Percentiles rank a stretch among this genome's conserved stretches.
Evolutionary conservation across 2,329 filamentous ascomycete genomes (phyloP).

Genomic region (Domatiomyces globalis): DNA sequence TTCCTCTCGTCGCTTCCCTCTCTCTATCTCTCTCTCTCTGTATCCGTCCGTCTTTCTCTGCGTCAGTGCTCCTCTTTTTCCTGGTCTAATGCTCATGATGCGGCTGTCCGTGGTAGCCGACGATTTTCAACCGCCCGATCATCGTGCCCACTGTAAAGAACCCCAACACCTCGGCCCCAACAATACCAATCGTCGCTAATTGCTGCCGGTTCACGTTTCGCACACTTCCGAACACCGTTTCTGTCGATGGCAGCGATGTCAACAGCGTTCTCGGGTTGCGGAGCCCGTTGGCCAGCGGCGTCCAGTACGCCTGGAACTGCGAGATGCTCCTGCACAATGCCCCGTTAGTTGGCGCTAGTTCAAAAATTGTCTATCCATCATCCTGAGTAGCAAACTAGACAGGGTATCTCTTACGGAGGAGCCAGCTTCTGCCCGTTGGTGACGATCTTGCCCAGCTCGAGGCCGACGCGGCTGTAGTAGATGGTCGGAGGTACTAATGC

Average conservation of each 20-base stretch:
- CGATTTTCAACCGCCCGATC: conserved; percentile 83
- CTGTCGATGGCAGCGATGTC: conserved; percentile 25
- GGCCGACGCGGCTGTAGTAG: conserved; percentile 82
- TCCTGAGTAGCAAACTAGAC: background rate
- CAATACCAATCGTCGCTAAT: conserved; percentile 57
- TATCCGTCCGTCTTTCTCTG: background rate
- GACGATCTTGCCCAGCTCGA: conserved; percentile 78
- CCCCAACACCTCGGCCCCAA: conserved; percentile 73
- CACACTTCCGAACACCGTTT: conserved; percentile 43
- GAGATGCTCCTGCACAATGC: conserved; percentile 30
- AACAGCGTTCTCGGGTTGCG: conserved; percentile 54
- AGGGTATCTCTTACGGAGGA: conserved; percentile 62
- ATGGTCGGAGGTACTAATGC: conserved; percentile 72
- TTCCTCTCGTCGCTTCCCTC: background rate
- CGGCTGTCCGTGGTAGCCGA: conserved; percentile 71
- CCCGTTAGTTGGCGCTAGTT: background rate
- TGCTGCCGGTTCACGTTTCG: conserved; percentile 60
- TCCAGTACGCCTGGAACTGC: conserved; percentile 78
- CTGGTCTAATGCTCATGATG: conserved; percentile 28
- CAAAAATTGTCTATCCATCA: too few relatives aligned
- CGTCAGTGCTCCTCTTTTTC: conserved; percentile 1
- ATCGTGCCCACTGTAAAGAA: conserved; percentile 99
- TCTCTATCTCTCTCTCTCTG: background rate
- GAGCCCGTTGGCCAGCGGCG: conserved; percentile 55
- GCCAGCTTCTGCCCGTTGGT: conserved; percentile 81